Evolutionary conservation across 768 basidiomycete species (phyloP), one percentile per base, ranked within the genome.

Genomic region (Russula sp.): DNA sequence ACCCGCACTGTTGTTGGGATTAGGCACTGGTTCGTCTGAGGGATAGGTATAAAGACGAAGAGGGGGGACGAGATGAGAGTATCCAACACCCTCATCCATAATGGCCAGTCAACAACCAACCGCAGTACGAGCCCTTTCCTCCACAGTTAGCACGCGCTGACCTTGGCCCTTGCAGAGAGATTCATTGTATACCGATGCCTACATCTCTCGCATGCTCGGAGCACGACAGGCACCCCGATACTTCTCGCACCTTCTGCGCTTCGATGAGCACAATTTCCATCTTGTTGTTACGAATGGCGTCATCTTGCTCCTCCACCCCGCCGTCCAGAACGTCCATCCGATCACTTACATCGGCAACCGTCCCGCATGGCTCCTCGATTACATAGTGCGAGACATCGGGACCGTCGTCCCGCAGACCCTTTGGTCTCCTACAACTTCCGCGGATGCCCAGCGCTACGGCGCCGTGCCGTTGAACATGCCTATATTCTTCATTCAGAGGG

Each of bases 401-500:
- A 65, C 59, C 0, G 50, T 61, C 22, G 59, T 65, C 1, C 59
- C 59, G 20, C 64, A 65, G 32, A 3, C 24, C 26, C 49, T 59
- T 5, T 61, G 64, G 64, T 18, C 48, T 38, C 64, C 64, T 11
- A 20, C 26, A 1, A 34, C 50, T 16, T 24, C 53, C 9, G 24
- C 46, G 5, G 64, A 65, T 11, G 54, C 58, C 30, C 64, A 46
- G 22, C 64, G 64, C 20, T 59, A 65, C 40, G 20, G 30, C 22
- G 38, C 46, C 1, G 59, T 50, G 14, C 1, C 40, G 13, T 30
- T 55, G 9, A 36, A 67, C 1, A 16, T 66, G 50, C 67, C 67
- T 0, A 61, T 67, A n/a, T 67, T 67, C n/a, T 67, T 67, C 36
- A 34, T 66, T 7, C 46, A 56, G 14, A 44, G 40, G 34, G 50